Evolutionary conservation across 2,329 filamentous ascomycete genomes (phyloP), one percentile per base, ranked within the genome.

Genomic region (Dactylellina drechsleri): DNA sequence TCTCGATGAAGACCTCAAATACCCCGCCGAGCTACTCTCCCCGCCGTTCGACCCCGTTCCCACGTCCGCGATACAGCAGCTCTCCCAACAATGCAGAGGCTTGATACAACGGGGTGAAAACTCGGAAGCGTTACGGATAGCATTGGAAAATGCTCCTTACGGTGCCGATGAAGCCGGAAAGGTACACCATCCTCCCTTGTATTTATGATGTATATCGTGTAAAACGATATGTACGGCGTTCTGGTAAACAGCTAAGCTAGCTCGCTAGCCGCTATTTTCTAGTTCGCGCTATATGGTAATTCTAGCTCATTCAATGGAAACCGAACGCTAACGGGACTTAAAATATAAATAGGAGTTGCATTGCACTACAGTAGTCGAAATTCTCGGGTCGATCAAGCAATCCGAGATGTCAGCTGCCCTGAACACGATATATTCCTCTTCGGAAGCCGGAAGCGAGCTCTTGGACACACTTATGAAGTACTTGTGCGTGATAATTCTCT

Each of bases 381-480:
- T 98, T 71, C 85, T 99, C 78, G 93, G 97, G 83, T 95, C 92
- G 18, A 98, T 98, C 84, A 93, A 96, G 82, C 93, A 95, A 81
- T 91, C 91, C 79, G 95, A 99, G 79, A 98, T 98, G 92, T 92
- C 90, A 77, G 91, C 92, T 13, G 89, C 98, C 80, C 85, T 99
- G 78, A 89, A 90, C 83, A 88, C 89, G 70, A 91, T 98, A 80
- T 93, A 95, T 83, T 66, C 85, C 85, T 73, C 89, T 90, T 10
- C 88, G 91, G 59, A 75, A 68, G 91, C 91, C 76, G 95, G 95
- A 28, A 88, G 88, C 76, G 95, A 98, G 83, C 87, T 91, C 76
- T 84, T 96, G 78, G 95, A 99, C 82, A 92, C 94, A 60, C 84
- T 99, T 82, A 97, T 97, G 92, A 99, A 99, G 85, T 99, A 97